phyloP scores from a whole-genome alignment of 441 rosid genomes.

The Dalechampia spathulata region DNA sequence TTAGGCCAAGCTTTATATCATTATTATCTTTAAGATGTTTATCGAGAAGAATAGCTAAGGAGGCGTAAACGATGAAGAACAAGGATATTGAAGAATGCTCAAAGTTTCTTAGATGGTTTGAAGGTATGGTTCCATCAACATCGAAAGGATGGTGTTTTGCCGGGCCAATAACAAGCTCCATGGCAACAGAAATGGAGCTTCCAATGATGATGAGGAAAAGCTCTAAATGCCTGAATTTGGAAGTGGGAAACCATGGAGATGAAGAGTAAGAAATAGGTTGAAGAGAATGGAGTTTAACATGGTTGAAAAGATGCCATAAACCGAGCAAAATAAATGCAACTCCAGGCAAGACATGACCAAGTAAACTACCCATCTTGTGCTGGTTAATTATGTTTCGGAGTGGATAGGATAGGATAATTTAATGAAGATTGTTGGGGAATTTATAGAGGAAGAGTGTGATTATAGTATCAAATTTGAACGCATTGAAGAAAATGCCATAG shows the following conservation, averaged over 20 bases:
- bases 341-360: conserved; percentile 68
- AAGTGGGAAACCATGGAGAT: conserved; percentile 51
- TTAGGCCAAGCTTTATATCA: conserved; percentile 19
- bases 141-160: conserved; percentile 63
- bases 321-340: conserved; percentile 57
- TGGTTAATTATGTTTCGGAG: too few relatives aligned
- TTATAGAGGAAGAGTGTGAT: too few relatives aligned
- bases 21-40: conserved; percentile 6
- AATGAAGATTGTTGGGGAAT: too few relatives aligned
- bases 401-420: too few relatives aligned
- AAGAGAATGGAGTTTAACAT: conserved; percentile 41
- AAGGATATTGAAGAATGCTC: conserved; percentile 62
- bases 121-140: conserved; percentile 60
- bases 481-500: too few relatives aligned
- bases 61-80: conserved; percentile 48
- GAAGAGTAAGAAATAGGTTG: conserved; percentile 46
- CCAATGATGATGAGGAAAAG: conserved; percentile 41
- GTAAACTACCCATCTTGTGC: conserved; percentile 56
- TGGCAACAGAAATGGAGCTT: conserved; percentile 39
- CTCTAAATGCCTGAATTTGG: conserved; percentile 46
- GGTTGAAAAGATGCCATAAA: conserved; percentile 67
- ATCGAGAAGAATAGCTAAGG: conserved; percentile 49
- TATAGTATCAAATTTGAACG: too few relatives aligned
- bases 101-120: conserved; percentile 64
- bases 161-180: conserved; percentile 66